Percentiles rank a stretch among this genome's conserved stretches.
phyloP scores from a whole-genome alignment of 257 asterid species.

The Plectranthus barbatus region DNA sequence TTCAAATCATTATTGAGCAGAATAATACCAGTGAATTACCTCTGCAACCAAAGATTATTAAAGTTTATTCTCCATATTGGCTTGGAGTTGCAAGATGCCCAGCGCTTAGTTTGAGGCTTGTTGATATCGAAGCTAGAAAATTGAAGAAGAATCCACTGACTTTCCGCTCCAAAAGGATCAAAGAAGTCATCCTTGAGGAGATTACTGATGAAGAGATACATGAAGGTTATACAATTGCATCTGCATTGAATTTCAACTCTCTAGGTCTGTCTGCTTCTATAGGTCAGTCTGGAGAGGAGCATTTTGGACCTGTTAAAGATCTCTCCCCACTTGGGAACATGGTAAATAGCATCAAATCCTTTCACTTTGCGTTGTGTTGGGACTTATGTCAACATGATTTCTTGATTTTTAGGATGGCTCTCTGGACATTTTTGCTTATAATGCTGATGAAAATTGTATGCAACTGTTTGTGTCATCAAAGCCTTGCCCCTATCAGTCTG shows the following conservation, averaged over 20 bases:
- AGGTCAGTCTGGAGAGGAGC: conserved; percentile 54
- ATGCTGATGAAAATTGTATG: conserved; percentile 69
- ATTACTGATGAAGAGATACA: conserved; percentile 79
- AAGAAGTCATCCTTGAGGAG: conserved; percentile 66
- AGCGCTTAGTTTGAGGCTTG: conserved; percentile 74
- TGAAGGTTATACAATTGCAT: conserved; percentile 86
- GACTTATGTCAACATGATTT: conserved; percentile 7
- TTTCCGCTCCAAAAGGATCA: conserved; percentile 43
- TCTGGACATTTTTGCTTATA: conserved; percentile 67
- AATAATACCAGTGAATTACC: conserved; percentile 46
- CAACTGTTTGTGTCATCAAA: conserved; percentile 77
- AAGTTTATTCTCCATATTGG: conserved; percentile 89
- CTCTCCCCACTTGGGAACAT: conserved; percentile 86
- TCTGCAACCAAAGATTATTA: conserved; percentile 52
- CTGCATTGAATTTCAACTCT: conserved; percentile 71
- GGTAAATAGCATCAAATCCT: conserved; percentile 36
- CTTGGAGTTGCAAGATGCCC: conserved; percentile 80
- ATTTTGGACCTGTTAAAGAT: conserved; percentile 77
- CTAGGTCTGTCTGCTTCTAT: conserved; percentile 79
- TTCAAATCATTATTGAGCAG: conserved; percentile 82
- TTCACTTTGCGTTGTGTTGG: conserved; percentile 9
- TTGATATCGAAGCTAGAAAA: conserved; percentile 41
- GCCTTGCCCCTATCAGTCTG: conserved; percentile 80
- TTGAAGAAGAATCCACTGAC: conserved; percentile 50
- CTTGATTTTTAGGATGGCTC: conserved; percentile 77